Base-by-base conservation (phyloP, 768 basidiomycete species). In the Pisolithus microcarpus region DNA sequence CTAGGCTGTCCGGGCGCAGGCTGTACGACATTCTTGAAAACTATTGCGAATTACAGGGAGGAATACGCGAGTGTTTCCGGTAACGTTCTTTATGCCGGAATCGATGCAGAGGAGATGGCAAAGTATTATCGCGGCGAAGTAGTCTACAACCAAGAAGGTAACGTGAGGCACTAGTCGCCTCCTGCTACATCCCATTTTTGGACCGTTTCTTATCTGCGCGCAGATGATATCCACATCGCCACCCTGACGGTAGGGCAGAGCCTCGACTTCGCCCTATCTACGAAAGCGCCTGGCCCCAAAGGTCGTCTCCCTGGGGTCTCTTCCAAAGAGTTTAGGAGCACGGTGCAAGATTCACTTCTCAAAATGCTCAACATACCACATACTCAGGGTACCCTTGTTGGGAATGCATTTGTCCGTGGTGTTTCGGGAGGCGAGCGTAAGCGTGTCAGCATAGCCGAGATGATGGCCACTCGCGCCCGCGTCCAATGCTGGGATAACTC, bases 401-500 rank as follows among this genome's bases (percentile, higher is more conserved):
- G 93, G 0, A 83, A 92, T 61, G 91, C 88, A 53, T 90, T 87
- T 58, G 84, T 95, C 8, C 84, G 84, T 15, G 86, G 87, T 21
- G 80, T 90, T 13, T 85, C 82, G 0, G 87, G 88, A 39, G 87
- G 87, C 18, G 87, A 90, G 60, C 76, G 84, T 47, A 93, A 92
- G 65, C 79, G 81, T 53, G 75, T 93, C 15, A 83, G 83, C 51
- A 92, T 92, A 58, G 85, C 86, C 10, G 91, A 93, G 68, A 90
- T 88, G 79, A 84, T 90, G 79, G 77, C 87, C 1, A 86, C 84
- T 2, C 81, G 87, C 46, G 87, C 87, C 10, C 82, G 83, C 34
- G 78, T 91, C 7, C 84, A 90, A 57, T 82, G 81, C 55, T 91
- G 87, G 84, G 87, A 91, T 63, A 91, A 87, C 31, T 84, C 84